Conservation (phyloP, 768 basidiomycete species). For the Lyophyllum semitale region DNA sequence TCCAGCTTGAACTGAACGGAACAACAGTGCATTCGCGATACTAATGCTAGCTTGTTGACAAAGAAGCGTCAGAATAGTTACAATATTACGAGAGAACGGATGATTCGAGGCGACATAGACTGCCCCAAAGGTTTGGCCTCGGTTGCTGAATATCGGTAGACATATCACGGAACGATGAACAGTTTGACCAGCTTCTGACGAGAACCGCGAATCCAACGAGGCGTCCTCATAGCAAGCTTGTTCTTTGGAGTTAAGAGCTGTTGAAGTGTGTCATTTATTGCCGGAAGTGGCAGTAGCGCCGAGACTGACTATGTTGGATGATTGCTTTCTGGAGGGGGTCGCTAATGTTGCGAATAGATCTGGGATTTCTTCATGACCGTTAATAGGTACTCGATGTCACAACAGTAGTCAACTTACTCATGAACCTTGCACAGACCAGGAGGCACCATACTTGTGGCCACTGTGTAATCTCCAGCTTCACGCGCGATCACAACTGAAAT, state of each 20-base stretch:
- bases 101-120: slow-evolving; percentile 69
- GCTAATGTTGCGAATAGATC: slow-evolving; percentile 54
- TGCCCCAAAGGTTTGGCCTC: slow-evolving; percentile 74
- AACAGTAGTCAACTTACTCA: slow-evolving; percentile 47
- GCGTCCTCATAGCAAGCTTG: slow-evolving; percentile 62
- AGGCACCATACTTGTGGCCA: slow-evolving; percentile 65
- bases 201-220: slow-evolving; percentile 64
- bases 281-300: background rate
- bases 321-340: slow-evolving; percentile 70
- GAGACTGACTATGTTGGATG: slow-evolving; percentile 59
- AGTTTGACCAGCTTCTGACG: slow-evolving; percentile 66
- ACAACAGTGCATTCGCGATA: slow-evolving; percentile 73
- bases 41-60: slow-evolving; percentile 79
- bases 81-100: slow-evolving; percentile 59
- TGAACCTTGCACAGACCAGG: slow-evolving; percentile 66
- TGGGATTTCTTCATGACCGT: slow-evolving; percentile 48
- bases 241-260: slow-evolving; percentile 70
- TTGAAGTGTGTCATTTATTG: slow-evolving; percentile 2
- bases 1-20: slow-evolving; percentile 73
- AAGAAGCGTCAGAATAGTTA: slow-evolving; percentile 63
- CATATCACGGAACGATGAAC: slow-evolving; percentile 63
- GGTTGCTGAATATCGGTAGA: slow-evolving; percentile 72
- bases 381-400: background rate
- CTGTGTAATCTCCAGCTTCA: slow-evolving; percentile 70
- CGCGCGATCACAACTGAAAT: slow-evolving; percentile 61